These are phyloP conservation scores for Candolleomyces efflorescens DNA, from an alignment of 768 basidiomycete genomes.

Conservation along the genomic window DNA sequence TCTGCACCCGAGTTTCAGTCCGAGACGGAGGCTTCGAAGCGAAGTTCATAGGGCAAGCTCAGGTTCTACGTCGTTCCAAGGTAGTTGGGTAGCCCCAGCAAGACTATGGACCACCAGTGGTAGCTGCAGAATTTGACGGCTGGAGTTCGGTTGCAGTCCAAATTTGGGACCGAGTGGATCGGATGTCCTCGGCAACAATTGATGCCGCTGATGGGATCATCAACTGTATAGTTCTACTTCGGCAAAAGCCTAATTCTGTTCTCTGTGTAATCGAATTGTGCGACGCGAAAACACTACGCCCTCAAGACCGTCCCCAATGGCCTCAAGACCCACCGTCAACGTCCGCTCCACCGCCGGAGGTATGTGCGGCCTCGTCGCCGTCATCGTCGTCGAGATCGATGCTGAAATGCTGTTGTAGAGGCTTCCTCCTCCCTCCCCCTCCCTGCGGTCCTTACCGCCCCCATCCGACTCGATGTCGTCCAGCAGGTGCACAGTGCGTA, in stretches of 20 bases:
- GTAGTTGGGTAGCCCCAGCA: too few relatives aligned
- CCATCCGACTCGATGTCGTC: conserved; percentile 98
- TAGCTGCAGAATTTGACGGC: too few relatives aligned
- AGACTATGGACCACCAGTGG: too few relatives aligned
- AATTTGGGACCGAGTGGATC: too few relatives aligned
- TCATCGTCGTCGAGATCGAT: background rate
- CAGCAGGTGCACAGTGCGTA: conserved; percentile 96
- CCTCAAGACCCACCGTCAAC: conserved; percentile 89
- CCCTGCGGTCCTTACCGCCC: conserved; percentile 95
- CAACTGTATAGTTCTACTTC: conserved; percentile 32
- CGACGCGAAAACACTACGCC: conserved; percentile 28
- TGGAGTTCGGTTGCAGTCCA: too few relatives aligned
- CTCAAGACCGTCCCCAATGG: conserved; percentile 62
- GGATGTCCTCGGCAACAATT: background rate
- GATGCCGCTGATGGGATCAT: background rate
- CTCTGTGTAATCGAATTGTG: conserved; percentile 15
- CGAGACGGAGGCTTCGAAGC: too few relatives aligned
- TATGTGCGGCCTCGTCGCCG: conserved; percentile 25
- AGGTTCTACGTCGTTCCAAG: too few relatives aligned
- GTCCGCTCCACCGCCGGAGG: conserved; percentile 77
- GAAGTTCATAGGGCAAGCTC: too few relatives aligned
- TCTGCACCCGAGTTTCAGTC: too few relatives aligned
- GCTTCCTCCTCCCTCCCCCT: conserved; percentile 85
- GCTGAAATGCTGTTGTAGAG: conserved; percentile 43
- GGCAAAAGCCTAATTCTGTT: conserved; percentile 37